A percentile compares a stretch with the other conserved stretches of the same genome.
Conservation (phyloP, 805 yeast species). For the Monosporozyma solicola region DNA sequence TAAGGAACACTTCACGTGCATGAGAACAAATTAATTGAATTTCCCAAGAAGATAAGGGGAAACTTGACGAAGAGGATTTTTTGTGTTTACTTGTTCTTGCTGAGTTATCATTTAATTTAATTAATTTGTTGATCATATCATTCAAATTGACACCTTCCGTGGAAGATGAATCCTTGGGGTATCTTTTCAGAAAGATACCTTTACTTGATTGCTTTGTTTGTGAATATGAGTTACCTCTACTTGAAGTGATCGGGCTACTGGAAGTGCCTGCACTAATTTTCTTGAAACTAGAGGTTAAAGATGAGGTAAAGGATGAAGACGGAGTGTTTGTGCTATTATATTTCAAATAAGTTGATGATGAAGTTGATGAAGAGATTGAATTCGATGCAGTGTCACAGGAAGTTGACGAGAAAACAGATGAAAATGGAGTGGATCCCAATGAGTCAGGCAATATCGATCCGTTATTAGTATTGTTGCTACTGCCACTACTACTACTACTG, state of each 20-base stretch:
- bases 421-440: background rate
- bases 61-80: constrained; percentile 12
- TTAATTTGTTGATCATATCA: constrained; percentile 49
- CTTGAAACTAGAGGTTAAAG: constrained; percentile 2
- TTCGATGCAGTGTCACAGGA: constrained; percentile 3
- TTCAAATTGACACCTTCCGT: constrained; percentile 43
- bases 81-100: background rate
- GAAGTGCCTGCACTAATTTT: background rate
- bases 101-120: constrained; percentile 32
- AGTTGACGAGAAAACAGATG: constrained; percentile 5
- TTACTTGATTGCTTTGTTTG: background rate
- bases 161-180: constrained; percentile 23
- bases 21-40: constrained; percentile 48
- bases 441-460: background rate
- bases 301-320: constrained; percentile 7
- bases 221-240: constrained; percentile 8
- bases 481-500: background rate
- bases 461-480: background rate
- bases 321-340: background rate
- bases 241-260: background rate
- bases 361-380: constrained; percentile 3
- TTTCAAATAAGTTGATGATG: constrained; percentile 1
- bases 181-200: constrained; percentile 21
- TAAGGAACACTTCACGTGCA: constrained; percentile 50
- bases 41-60: constrained; percentile 45